phyloP scores from a whole-genome alignment of 345 rosid genomes.

The Corchorus capsularis region DNA sequence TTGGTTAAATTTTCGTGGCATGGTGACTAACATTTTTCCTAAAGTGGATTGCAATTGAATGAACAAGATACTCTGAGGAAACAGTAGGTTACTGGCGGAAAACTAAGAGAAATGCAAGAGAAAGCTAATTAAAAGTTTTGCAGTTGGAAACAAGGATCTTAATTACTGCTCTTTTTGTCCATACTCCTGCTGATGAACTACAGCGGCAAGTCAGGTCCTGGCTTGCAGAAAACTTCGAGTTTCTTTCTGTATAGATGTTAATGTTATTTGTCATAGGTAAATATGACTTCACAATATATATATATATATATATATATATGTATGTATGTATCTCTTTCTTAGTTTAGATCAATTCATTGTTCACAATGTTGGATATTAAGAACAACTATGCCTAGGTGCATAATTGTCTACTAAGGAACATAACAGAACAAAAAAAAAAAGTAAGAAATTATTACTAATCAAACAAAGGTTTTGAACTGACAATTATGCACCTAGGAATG shows the following conservation, averaged over 20 bases:
- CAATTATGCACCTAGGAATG: too few relatives aligned
- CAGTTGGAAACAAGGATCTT: constrained; percentile 86
- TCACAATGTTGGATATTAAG: too few relatives aligned
- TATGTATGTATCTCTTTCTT: too few relatives aligned
- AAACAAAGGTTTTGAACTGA: too few relatives aligned
- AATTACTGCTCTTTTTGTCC: constrained; percentile 97
- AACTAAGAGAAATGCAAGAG: constrained; percentile 95
- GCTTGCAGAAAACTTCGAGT: constrained; percentile 94
- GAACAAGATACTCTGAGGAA: constrained; percentile 86
- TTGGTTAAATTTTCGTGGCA: constrained; percentile 12
- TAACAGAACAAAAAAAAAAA: too few relatives aligned
- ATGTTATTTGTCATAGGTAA: too few relatives aligned
- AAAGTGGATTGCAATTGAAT: constrained; percentile 18
- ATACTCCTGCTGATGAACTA: constrained; percentile 96
- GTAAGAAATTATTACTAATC: too few relatives aligned
- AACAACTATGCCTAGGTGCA: too few relatives aligned
- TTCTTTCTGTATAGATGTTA: constrained; percentile 1
- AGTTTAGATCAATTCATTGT: too few relatives aligned
- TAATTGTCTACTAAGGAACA: too few relatives aligned
- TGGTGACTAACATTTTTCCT: background rate
- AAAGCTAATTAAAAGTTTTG: constrained; percentile 96
- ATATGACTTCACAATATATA: too few relatives aligned
- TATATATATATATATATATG: too few relatives aligned
- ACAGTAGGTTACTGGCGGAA: constrained; percentile 98
- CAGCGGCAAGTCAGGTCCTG: constrained; percentile 95